These are phyloP conservation scores for Podospora appendiculata DNA, from an alignment of 495 filamentous ascomycete genomes.

Conservation along the genomic window DNA sequence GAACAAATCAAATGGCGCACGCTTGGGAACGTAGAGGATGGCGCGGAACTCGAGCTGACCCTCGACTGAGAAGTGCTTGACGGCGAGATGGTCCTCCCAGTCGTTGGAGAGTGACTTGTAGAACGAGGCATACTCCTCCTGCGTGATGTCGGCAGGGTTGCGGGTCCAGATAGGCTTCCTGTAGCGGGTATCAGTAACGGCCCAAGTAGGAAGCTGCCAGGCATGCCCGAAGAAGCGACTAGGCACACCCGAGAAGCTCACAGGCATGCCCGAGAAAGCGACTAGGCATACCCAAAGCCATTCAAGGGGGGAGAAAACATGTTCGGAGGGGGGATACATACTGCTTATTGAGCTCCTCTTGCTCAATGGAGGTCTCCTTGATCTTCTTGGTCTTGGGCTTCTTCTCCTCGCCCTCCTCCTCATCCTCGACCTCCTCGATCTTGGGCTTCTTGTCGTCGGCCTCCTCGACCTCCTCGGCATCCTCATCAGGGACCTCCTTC, in stretches of 20 bases:
- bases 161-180: constrained; percentile 98
- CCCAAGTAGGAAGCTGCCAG: no score
- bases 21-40: constrained; percentile 99
- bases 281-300: no score
- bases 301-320: no score
- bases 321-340: no score
- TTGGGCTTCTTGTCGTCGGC: constrained; percentile 73
- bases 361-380: constrained; percentile 97
- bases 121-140: constrained; percentile 96
- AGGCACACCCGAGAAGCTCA: no score
- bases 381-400: constrained; percentile 97
- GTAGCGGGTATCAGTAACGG: no score
- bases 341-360: constrained; percentile 99
- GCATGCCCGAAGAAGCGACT: no score
- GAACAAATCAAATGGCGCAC: constrained; percentile 98
- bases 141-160: constrained; percentile 90
- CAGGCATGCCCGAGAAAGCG: no score
- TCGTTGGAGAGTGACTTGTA: constrained; percentile 99
- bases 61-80: constrained; percentile 99
- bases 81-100: constrained; percentile 98
- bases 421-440: constrained; percentile 64
- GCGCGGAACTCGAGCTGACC: constrained; percentile 99
- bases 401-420: constrained; percentile 73
- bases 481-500: constrained; percentile 97
- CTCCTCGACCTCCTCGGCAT: constrained; percentile 64